Evolutionary conservation across 164 flowering plant genomes (phyloP).

Genomic region (Magnolia sinica): DNA sequence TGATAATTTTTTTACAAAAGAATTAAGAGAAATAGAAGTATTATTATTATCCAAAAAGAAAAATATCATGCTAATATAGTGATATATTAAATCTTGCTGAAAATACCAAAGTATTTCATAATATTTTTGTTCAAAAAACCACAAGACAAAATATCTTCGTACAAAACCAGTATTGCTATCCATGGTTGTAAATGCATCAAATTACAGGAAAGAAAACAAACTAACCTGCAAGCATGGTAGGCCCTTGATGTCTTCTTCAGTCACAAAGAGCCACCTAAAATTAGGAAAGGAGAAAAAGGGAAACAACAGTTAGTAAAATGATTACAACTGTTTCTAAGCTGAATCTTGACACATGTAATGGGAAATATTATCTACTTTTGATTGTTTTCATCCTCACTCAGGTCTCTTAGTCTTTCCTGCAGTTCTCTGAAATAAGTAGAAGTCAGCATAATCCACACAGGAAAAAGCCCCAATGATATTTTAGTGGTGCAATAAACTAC

Average conservation of each 20-base stretch:
- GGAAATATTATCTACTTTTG: slow-evolving; percentile 45
- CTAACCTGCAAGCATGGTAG: slow-evolving; percentile 69
- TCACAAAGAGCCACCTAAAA: slow-evolving; percentile 70
- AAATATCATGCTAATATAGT: no score
- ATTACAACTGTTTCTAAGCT: background rate
- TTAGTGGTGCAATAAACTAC: background rate
- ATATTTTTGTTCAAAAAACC: background rate
- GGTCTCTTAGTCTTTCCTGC: slow-evolving; percentile 78
- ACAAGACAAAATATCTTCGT: background rate
- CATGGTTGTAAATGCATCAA: background rate
- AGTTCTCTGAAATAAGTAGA: slow-evolving; percentile 62
- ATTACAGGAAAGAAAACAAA: background rate
- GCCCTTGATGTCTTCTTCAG: slow-evolving; percentile 71
- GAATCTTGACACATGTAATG: background rate
- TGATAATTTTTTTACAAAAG: background rate
- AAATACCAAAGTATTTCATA: background rate
- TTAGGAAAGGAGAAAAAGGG: background rate
- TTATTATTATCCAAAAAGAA: background rate
- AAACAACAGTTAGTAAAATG: background rate
- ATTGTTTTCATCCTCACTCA: slow-evolving; percentile 85
- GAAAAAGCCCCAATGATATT: background rate
- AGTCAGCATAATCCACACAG: slow-evolving; percentile 18
- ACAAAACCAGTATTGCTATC: background rate
- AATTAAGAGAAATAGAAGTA: background rate
- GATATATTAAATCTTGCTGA: background rate